phyloP scores from a whole-genome alignment of 805 yeast species.

The Ogataea naganishii region DNA sequence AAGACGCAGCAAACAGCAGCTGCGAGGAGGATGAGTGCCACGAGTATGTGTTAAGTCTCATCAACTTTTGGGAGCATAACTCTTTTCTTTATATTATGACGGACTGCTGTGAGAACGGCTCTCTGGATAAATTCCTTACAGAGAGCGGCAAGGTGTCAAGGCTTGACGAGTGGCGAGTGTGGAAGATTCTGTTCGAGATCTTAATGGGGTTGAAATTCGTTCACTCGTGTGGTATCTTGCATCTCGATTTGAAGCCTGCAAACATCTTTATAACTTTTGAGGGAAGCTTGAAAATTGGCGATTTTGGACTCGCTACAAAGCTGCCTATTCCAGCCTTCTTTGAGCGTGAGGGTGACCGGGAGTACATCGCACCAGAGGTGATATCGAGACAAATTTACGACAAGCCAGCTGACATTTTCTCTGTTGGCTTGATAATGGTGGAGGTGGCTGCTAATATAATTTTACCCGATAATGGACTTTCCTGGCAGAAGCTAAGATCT shows the following conservation, averaged over 20 bases:
- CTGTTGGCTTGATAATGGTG: slow-evolving; percentile 87
- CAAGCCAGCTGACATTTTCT: slow-evolving; percentile 89
- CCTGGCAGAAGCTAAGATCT: slow-evolving; percentile 92
- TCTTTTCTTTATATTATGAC: slow-evolving; percentile 84
- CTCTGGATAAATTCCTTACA: slow-evolving; percentile 68
- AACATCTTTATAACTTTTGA: slow-evolving; percentile 91
- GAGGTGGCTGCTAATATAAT: slow-evolving; percentile 95
- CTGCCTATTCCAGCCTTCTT: slow-evolving; percentile 63
- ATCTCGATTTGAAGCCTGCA: slow-evolving; percentile 91
- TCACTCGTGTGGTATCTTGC: slow-evolving; percentile 70
- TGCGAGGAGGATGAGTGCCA: slow-evolving; percentile 32
- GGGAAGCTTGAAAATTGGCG: slow-evolving; percentile 90
- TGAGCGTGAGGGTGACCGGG: slow-evolving; percentile 95
- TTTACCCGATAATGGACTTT: slow-evolving; percentile 90
- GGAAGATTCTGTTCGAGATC: slow-evolving; percentile 90
- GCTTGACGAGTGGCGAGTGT: slow-evolving; percentile 93
- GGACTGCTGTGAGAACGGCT: slow-evolving; percentile 89
- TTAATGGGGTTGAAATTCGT: slow-evolving; percentile 72
- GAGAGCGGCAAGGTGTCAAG: slow-evolving; percentile 70
- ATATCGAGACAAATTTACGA: slow-evolving; percentile 76
- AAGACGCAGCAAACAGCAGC: slow-evolving; percentile 25
- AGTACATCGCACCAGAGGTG: slow-evolving; percentile 95
- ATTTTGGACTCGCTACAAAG: slow-evolving; percentile 88
- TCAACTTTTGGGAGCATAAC: slow-evolving; percentile 80
- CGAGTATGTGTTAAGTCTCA: slow-evolving; percentile 68